phyloP scores from a whole-genome alignment of 2,329 filamentous ascomycete species.

The Alternaria gaisen region DNA sequence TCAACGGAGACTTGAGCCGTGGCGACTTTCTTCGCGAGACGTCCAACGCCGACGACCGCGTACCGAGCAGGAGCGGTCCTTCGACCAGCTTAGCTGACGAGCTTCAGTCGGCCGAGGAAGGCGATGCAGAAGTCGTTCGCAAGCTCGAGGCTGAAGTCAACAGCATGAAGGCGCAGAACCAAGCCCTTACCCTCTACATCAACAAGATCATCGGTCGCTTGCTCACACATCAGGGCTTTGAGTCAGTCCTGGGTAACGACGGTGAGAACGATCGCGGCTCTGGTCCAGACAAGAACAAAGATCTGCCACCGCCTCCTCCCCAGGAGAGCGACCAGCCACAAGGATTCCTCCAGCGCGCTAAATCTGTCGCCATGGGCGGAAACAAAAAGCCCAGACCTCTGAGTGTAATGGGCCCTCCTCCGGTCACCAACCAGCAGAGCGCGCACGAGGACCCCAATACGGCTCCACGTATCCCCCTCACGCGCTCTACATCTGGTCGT shows the following conservation, averaged over 20 bases:
- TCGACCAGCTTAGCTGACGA: constrained; percentile 74
- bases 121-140: constrained; percentile 61
- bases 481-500: constrained; percentile 62
- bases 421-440: constrained; percentile 38
- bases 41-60: constrained; percentile 44
- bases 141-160: constrained; percentile 81
- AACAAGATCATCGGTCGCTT: constrained; percentile 98
- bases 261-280: constrained; percentile 53
- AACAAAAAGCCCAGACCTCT: constrained; percentile 56
- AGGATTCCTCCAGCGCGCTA: constrained; percentile 66
- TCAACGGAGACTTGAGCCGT: constrained; percentile 90
- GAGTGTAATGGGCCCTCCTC: constrained; percentile 44
- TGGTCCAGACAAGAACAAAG: constrained; percentile 73
- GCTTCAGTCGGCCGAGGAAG: constrained; percentile 71
- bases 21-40: constrained; percentile 75
- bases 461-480: constrained; percentile 78
- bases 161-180: constrained; percentile 89
- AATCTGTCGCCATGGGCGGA: constrained; percentile 63
- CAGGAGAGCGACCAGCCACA: constrained; percentile 60
- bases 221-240: constrained; percentile 92
- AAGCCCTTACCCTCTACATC: constrained; percentile 95
- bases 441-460: constrained; percentile 71
- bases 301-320: constrained; percentile 78
- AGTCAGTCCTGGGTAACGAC: constrained; percentile 86
- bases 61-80: constrained; percentile 46